A percentile compares a stretch with the other conserved stretches of the same genome.
Conservation (phyloP, 768 basidiomycete species). For the Kwoniella mangroviensis region DNA sequence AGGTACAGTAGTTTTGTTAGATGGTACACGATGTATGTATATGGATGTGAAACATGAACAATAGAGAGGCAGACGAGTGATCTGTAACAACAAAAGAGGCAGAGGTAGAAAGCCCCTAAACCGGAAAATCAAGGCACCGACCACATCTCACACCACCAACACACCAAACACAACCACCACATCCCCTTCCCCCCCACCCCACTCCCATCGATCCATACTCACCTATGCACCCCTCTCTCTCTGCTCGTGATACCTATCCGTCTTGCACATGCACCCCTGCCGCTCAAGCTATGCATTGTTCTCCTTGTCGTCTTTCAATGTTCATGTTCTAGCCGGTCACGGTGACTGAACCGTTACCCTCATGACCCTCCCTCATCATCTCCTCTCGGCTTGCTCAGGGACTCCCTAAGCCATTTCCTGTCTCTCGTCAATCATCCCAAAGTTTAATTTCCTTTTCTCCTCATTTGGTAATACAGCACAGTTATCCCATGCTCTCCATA, state of each 20-base stretch:
- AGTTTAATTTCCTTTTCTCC: conserved; percentile 16
- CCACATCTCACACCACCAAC: neutral
- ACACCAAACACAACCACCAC: too few species aligned
- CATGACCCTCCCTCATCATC: too few species aligned
- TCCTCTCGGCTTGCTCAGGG: neutral
- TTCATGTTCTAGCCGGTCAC: too few species aligned
- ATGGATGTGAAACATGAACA: conserved; percentile 11
- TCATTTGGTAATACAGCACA: neutral
- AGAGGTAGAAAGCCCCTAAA: conserved; percentile 1
- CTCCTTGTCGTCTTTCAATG: neutral
- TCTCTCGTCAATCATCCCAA: neutral
- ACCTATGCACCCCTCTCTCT: neutral
- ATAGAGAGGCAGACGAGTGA: neutral
- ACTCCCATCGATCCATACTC: neutral
- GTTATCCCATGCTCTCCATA: neutral
- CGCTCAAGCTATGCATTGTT: neutral
- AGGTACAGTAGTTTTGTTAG: too few species aligned
- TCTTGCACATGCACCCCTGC: neutral
- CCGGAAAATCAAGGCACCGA: neutral
- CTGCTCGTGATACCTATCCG: neutral
- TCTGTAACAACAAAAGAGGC: too few species aligned
- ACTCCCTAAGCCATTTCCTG: conserved; percentile 7
- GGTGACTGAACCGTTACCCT: too few species aligned
- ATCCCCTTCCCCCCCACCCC: neutral
- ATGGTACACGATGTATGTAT: neutral